These are phyloP conservation scores for Curvularia eragrostidis DNA, from an alignment of 2,329 filamentous ascomycete species.

Conservation along the genomic window DNA sequence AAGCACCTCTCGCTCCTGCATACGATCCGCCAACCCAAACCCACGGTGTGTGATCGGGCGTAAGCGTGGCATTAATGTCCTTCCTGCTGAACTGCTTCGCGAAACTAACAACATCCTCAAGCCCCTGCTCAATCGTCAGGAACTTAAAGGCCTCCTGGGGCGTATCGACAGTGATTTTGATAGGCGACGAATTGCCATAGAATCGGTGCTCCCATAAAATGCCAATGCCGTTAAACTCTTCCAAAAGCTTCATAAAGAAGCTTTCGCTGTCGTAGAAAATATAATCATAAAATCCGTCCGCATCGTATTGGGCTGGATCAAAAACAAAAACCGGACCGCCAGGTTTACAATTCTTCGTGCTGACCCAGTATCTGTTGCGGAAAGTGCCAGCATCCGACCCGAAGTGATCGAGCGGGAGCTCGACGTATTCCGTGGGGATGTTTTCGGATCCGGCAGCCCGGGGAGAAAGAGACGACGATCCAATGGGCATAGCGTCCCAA, in stretches of 20 bases:
- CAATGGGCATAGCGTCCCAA: background rate
- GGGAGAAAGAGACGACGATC: background rate
- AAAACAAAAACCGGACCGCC: conserved; percentile 51
- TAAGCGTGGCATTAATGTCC: conserved; percentile 45
- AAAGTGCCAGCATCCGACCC: conserved; percentile 28
- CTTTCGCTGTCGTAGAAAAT: conserved; percentile 40
- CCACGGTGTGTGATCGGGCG: conserved; percentile 48
- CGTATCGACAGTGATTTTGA: conserved; percentile 41
- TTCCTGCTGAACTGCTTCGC: conserved; percentile 49
- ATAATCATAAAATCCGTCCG: conserved; percentile 31
- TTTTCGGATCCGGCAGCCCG: conserved; percentile 4
- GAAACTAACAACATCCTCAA: conserved; percentile 52
- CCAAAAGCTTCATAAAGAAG: conserved; percentile 47
- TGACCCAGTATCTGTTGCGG: conserved; percentile 50
- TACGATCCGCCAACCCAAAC: conserved; percentile 50
- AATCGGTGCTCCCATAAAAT: conserved; percentile 53
- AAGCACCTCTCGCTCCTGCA: conserved; percentile 49
- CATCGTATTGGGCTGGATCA: conserved; percentile 47
- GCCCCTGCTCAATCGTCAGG: conserved; percentile 51
- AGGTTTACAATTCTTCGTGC: conserved; percentile 40
- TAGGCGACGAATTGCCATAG: conserved; percentile 52
- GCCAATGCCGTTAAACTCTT: conserved; percentile 47
- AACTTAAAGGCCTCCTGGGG: conserved; percentile 45
- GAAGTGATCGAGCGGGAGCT: conserved; percentile 49
- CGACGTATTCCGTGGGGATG: conserved; percentile 43